Evolutionary conservation across 129 eudicot genomes (phyloP), one percentile per base, ranked within the genome.

Genomic region (Helichrysum umbraculigerum): DNA sequence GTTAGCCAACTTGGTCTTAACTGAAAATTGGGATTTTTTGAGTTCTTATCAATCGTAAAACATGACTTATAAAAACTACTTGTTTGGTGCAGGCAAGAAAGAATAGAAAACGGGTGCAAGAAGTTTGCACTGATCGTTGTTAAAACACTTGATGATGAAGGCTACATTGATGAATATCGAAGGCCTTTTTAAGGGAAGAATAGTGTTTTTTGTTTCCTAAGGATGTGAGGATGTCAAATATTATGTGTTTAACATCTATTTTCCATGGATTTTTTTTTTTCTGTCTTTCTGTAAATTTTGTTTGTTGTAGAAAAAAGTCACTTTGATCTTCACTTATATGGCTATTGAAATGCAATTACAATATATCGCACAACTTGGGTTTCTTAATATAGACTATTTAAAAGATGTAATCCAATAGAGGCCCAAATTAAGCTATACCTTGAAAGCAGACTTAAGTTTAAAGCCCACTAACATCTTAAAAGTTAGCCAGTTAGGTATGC

Each of bases 111-210:
- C 75, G 28, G 44, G 82, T 88, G 66, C 82, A 83, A 0, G 86
- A 85, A 81, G 92, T 89, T 12, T 84, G 90, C 73, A 76, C 84
- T 15, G 89, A 76, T 75, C 81, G 87, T 10, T 71, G 42, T 50
- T 87, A 1, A 72, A 71, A 42, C 86, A 84, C 85, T 87, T 79
- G 89, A 90, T 79, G 89, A 92, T 78, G 97, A 90, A 71, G 82
- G 87, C 81, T 87, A 92, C 79, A 58, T 52, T 25, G 87, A 85
- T 76, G 75, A 68, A 75, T 68, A 79, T 69, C 44, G 80, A 77
- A 71, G 66, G 56, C 68, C 64, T 56, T 80, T 79, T 66, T 15
- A 76, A 71, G 61, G 83, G 58, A 72, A 59, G 56, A 42, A 32
- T 3, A 64, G 57, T 72, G 32, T 76, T 19, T 81, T 66, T 52